Percentiles rank a stretch among this genome's conserved stretches.
Evolutionary conservation across 2,329 filamentous ascomycete species (phyloP).

Genomic region (Pleurostoma richardsiae): DNA sequence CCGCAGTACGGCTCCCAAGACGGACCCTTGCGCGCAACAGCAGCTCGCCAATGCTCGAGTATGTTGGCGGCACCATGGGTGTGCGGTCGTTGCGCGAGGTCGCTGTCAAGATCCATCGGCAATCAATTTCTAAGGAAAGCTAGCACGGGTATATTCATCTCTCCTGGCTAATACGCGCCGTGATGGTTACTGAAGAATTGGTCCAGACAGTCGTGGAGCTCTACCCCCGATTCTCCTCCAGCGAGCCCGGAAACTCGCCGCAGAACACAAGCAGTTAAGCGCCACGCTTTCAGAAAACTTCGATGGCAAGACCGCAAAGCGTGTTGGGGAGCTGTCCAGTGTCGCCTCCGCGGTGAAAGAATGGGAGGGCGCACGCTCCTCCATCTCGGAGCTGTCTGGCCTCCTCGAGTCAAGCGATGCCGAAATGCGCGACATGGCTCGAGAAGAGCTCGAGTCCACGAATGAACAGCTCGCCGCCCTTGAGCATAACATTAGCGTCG

Average conservation of each 20-base stretch:
- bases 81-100: conserved; percentile 43
- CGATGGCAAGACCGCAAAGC: conserved; percentile 51
- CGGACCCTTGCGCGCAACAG: too few species aligned
- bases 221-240: conserved; percentile 53
- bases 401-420: conserved; percentile 48
- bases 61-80: conserved; percentile 44
- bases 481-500: conserved; percentile 63
- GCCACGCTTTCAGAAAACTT: conserved; percentile 46
- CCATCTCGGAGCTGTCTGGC: conserved; percentile 46
- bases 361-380: conserved; percentile 50
- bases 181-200: background rate
- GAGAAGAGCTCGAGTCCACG: conserved; percentile 74
- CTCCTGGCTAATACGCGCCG: background rate
- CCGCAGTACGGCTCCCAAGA: too few species aligned
- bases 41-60: conserved; percentile 8
- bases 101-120: conserved; percentile 20
- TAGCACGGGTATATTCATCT: conserved; percentile 34
- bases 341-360: conserved; percentile 53
- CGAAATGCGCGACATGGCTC: conserved; percentile 73
- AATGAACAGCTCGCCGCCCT: conserved; percentile 56
- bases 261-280: conserved; percentile 53
- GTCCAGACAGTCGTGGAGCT: conserved; percentile 12
- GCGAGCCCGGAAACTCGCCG: conserved; percentile 51
- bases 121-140: conserved; percentile 30
- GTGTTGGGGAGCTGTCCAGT: conserved; percentile 55